phyloP scores from a whole-genome alignment of 164 flowering plant species.

The Warburgia ugandensis region DNA sequence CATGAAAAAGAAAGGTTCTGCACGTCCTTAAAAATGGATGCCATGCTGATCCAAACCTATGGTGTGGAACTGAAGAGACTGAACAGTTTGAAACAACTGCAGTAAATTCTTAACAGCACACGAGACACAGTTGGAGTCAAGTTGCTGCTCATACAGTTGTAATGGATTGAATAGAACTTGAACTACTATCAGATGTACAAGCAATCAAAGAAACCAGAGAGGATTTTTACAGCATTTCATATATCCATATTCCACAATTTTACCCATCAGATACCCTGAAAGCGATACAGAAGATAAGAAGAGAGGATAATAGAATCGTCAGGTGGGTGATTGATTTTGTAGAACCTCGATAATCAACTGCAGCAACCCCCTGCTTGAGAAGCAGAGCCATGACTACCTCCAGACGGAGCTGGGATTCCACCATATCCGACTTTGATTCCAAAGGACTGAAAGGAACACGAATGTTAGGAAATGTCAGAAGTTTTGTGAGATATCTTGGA shows the following conservation, averaged over 20 bases:
- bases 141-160: too few relatives aligned
- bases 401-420: conserved; percentile 80
- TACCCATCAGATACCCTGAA: background rate
- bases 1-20: too few relatives aligned
- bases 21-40: too few relatives aligned
- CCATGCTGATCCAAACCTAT: too few relatives aligned
- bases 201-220: background rate
- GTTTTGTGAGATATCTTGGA: too few relatives aligned
- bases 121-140: too few relatives aligned
- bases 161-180: background rate
- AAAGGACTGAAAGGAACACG: conserved; percentile 47
- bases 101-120: too few relatives aligned
- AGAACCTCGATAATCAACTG: conserved; percentile 30
- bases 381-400: conserved; percentile 67
- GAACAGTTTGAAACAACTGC: too few relatives aligned
- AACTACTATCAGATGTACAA: background rate
- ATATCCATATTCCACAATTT: background rate
- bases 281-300: background rate
- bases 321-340: background rate
- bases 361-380: conserved; percentile 86
- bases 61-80: too few relatives aligned
- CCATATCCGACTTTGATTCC: conserved; percentile 92
- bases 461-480: too few relatives aligned
- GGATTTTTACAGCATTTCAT: background rate
- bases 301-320: background rate